phyloP scores from a whole-genome alignment of 345 rosid species.

The Draba incana region DNA sequence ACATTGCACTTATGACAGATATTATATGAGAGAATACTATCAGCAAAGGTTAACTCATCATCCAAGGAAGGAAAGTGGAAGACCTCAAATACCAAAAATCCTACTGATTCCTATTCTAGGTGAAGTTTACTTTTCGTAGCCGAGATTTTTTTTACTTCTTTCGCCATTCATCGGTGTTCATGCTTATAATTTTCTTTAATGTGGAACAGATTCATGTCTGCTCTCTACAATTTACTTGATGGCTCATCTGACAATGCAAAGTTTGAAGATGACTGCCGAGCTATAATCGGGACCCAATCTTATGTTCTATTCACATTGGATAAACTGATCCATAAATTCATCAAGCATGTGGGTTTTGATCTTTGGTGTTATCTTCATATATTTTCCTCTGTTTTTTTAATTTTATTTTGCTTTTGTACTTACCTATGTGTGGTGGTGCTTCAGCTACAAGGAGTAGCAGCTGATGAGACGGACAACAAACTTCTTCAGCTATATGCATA shows the following conservation, averaged over 20 bases:
- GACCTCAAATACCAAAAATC: constrained; percentile 58
- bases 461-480: constrained; percentile 88
- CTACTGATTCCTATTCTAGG: constrained; percentile 86
- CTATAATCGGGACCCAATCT: constrained; percentile 88
- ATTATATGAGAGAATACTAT: constrained; percentile 83
- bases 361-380: constrained; percentile 4
- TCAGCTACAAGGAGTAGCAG: constrained; percentile 78
- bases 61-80: constrained; percentile 87
- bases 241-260: constrained; percentile 87
- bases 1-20: constrained; percentile 49
- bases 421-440: constrained; percentile 9
- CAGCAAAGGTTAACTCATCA: constrained; percentile 84
- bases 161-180: constrained; percentile 1
- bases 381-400: not conserved
- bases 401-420: not conserved
- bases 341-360: constrained; percentile 62
- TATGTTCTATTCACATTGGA: constrained; percentile 88
- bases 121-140: constrained; percentile 32
- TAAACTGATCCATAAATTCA: constrained; percentile 80
- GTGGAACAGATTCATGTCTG: constrained; percentile 69
- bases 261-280: constrained; percentile 94
- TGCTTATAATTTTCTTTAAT: not conserved
- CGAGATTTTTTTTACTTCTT: not conserved
- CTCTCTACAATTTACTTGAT: constrained; percentile 82
- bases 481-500: constrained; percentile 79